phyloP scores from a whole-genome alignment of 768 basidiomycete genomes.

The Pleurotus eryngii region DNA sequence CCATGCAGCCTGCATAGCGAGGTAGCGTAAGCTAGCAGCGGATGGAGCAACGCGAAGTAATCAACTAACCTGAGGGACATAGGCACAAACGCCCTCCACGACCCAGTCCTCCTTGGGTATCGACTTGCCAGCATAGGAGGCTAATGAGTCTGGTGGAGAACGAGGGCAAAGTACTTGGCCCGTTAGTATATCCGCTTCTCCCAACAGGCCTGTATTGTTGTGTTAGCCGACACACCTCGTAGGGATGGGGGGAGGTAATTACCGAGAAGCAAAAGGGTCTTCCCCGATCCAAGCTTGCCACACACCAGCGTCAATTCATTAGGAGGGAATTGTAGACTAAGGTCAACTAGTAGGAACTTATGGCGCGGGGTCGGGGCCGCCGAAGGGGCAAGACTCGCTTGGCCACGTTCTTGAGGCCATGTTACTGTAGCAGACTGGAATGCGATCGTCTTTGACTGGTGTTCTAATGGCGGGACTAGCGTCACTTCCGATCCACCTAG shows the following conservation, averaged over 20 bases:
- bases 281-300: conserved; percentile 87
- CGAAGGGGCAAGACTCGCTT: conserved; percentile 43
- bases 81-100: conserved; percentile 75
- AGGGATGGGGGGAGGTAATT: conserved; percentile 7
- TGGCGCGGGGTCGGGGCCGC: conserved; percentile 68
- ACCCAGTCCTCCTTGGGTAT: conserved; percentile 66
- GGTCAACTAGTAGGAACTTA: conserved; percentile 79
- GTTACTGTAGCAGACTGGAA: conserved; percentile 86
- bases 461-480: conserved; percentile 51
- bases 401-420: conserved; percentile 79
- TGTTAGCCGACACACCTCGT: too few species aligned
- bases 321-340: conserved; percentile 72
- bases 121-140: conserved; percentile 44
- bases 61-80: conserved; percentile 68
- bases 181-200: conserved; percentile 81
- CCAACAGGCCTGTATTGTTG: conserved; percentile 46
- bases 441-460: conserved; percentile 59
- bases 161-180: conserved; percentile 83
- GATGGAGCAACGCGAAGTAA: conserved; percentile 24
- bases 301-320: conserved; percentile 82
- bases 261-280: conserved; percentile 79
- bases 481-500: conserved; percentile 71
- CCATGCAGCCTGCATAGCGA: conserved; percentile 44
- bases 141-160: conserved; percentile 78
- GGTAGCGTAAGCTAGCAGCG: conserved; percentile 21